A percentile compares a stretch with the other conserved stretches of the same genome.
phyloP scores from a whole-genome alignment of 805 yeast genomes.

The Yarrowia sp. region DNA sequence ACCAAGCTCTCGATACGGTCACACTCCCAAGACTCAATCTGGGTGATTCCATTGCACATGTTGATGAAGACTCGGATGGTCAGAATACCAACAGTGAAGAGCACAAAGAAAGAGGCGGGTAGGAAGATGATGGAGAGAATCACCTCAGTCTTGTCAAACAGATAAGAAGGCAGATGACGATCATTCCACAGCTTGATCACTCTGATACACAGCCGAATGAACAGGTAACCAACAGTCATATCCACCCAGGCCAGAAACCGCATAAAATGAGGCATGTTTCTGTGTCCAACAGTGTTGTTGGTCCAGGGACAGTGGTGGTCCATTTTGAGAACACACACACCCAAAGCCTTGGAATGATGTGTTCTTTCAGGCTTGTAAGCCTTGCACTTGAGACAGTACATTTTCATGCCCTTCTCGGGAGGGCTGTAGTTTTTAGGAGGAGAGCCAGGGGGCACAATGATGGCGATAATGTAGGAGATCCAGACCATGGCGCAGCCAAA shows the following conservation, averaged over 20 bases:
- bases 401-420: slow-evolving; percentile 51
- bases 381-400: slow-evolving; percentile 73
- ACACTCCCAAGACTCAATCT: slow-evolving; percentile 88
- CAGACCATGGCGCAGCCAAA: slow-evolving; percentile 56
- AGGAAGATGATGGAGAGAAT: slow-evolving; percentile 53
- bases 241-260: slow-evolving; percentile 69
- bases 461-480: slow-evolving; percentile 73
- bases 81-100: slow-evolving; percentile 57
- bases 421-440: slow-evolving; percentile 55
- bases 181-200: slow-evolving; percentile 43
- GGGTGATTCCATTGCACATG: slow-evolving; percentile 68
- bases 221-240: slow-evolving; percentile 41
- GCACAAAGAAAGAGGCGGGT: slow-evolving; percentile 58
- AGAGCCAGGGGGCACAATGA: slow-evolving; percentile 62
- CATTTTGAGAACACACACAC: slow-evolving; percentile 76
- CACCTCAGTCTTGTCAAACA: slow-evolving; percentile 53
- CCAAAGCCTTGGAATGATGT: slow-evolving; percentile 76
- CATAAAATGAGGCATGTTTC: slow-evolving; percentile 74
- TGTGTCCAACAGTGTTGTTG: slow-evolving; percentile 79
- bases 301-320: slow-evolving; percentile 97
- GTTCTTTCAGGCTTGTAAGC: slow-evolving; percentile 74
- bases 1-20: slow-evolving; percentile 75
- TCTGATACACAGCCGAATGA: slow-evolving; percentile 45
- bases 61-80: slow-evolving; percentile 60
- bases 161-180: slow-evolving; percentile 49